phyloP scores from a whole-genome alignment of 257 asterid genomes.

The Galeopsis tetrahit region DNA sequence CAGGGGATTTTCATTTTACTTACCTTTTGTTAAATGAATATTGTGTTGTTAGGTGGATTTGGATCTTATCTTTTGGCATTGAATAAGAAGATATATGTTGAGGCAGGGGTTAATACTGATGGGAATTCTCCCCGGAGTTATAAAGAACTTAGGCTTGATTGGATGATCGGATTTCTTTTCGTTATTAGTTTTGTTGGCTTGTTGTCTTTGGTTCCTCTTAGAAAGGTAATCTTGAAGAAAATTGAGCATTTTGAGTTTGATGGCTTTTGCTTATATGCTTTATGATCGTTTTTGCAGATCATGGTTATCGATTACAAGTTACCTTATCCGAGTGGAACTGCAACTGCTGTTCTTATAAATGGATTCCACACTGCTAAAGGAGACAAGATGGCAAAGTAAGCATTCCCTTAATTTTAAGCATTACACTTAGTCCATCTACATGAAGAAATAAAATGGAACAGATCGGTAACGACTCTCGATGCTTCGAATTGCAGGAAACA shows the following conservation, averaged over 20 bases:
- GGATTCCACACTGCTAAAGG: constrained; percentile 74
- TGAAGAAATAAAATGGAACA: too few species aligned
- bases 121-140: constrained; percentile 61
- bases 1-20: not conserved
- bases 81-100: constrained; percentile 59
- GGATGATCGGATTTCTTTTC: constrained; percentile 80
- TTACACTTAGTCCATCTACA: too few species aligned
- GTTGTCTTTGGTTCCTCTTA: constrained; percentile 69
- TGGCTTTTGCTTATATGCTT: not conserved
- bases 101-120: constrained; percentile 59
- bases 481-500: constrained; percentile 62
- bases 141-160: constrained; percentile 62
- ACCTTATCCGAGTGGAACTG: constrained; percentile 75
- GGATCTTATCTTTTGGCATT: constrained; percentile 68
- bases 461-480: not conserved
- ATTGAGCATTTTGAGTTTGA: not conserved
- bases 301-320: constrained; percentile 66
- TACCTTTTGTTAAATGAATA: constrained; percentile 28
- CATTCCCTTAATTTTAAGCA: not conserved
- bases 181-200: constrained; percentile 68
- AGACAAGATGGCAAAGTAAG: constrained; percentile 64
- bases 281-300: constrained; percentile 39
- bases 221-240: constrained; percentile 50
- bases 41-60: constrained; percentile 60
- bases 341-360: constrained; percentile 75